Evolutionary conservation across 768 basidiomycete species (phyloP).

Genomic region (Lentinula guzmanii): DNA sequence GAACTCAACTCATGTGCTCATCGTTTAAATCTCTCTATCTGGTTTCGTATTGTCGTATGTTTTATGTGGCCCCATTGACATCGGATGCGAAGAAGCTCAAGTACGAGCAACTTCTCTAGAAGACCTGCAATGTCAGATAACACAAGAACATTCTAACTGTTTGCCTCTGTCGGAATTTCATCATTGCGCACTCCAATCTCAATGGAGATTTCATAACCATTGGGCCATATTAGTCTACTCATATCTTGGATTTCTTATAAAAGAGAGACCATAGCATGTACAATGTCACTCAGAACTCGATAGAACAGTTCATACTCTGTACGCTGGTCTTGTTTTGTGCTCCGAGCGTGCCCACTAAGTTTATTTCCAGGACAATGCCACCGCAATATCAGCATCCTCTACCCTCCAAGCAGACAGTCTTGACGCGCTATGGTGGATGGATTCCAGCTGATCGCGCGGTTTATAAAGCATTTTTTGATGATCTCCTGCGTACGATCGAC

Average conservation of each 20-base stretch:
- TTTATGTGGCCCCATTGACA: not conserved
- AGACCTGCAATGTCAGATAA: too few relatives aligned
- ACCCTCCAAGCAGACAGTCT: not conserved
- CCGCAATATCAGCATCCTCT: not conserved
- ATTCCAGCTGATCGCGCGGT: not conserved
- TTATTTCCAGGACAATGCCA: not conserved
- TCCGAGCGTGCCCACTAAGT: not conserved
- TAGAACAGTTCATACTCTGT: not conserved
- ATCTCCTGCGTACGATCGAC: not conserved
- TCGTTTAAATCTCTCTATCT: not conserved
- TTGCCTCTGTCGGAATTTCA: too few relatives aligned
- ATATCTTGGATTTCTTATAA: not conserved
- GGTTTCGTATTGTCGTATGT: not conserved
- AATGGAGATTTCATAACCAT: not conserved
- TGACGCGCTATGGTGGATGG: conserved; percentile 9
- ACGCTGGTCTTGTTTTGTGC: not conserved
- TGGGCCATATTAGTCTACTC: not conserved
- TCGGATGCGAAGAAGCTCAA: not conserved
- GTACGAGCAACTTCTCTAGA: too few relatives aligned
- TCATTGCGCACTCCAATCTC: too few relatives aligned
- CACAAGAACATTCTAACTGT: too few relatives aligned
- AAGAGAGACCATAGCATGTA: not conserved
- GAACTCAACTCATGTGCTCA: not conserved
- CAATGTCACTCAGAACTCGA: not conserved
- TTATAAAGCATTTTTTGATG: conserved; percentile 1